phyloP scores from a whole-genome alignment of 2,329 filamentous ascomycete species.

The Zasmidium angulare region DNA sequence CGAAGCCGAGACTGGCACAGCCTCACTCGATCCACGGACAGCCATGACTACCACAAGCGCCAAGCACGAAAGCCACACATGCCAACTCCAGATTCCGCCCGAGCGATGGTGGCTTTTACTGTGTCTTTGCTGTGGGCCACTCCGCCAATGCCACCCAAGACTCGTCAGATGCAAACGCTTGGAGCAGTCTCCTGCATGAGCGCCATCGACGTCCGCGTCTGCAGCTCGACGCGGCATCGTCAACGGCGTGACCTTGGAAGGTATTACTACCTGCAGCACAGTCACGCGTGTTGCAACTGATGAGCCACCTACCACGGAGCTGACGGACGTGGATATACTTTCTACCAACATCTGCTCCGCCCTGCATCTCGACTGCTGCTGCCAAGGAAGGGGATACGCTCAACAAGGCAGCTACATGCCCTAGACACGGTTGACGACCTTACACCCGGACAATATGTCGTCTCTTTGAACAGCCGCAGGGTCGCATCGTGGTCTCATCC shows the following conservation, averaged over 20 bases:
- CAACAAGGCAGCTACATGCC: background rate
- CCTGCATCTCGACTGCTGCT: background rate
- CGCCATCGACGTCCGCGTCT: background rate
- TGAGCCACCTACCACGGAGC: background rate
- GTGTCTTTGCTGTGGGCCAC: background rate
- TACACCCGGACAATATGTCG: too few species aligned
- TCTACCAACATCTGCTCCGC: background rate
- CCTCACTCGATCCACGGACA: background rate
- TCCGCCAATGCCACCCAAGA: background rate
- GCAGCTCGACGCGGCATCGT: background rate
- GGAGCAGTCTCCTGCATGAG: background rate
- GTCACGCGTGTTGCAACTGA: background rate
- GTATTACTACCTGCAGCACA: too few species aligned
- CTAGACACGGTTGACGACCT: too few species aligned
- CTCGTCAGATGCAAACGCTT: background rate
- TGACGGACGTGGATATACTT: background rate
- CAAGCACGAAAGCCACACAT: background rate
- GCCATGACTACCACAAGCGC: background rate
- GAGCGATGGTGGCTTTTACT: too few species aligned
- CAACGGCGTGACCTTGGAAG: too few species aligned
- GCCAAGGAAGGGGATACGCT: background rate
- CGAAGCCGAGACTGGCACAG: background rate
- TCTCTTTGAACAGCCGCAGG: too few species aligned
- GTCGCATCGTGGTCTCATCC: too few species aligned
- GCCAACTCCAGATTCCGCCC: too few species aligned